Conservation (phyloP, 257 asterid genomes). For the Salvia hispanica region DNA sequence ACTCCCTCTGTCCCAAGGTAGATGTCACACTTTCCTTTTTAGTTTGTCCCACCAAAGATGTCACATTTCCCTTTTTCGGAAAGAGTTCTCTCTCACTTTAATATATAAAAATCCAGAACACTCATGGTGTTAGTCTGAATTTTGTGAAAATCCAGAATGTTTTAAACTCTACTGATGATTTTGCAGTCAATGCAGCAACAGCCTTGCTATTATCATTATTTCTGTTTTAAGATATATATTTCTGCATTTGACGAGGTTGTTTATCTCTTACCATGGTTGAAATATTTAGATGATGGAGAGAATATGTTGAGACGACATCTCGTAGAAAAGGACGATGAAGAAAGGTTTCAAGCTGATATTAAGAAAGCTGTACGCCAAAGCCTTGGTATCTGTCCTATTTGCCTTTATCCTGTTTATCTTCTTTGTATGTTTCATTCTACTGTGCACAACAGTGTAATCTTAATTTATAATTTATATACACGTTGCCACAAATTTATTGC, state of each 20-base stretch:
- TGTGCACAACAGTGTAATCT: background rate
- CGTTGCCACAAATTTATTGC: background rate
- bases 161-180: conserved; percentile 17
- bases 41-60: no score
- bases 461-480: conserved; percentile 1
- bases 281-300: conserved; percentile 50
- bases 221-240: background rate
- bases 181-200: conserved; percentile 15
- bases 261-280: conserved; percentile 27
- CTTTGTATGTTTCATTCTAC: conserved; percentile 21
- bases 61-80: no score
- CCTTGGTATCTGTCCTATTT: conserved; percentile 59
- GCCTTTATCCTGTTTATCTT: conserved; percentile 4
- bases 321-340: conserved; percentile 61
- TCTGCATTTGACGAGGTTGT: conserved; percentile 5
- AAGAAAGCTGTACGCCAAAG: conserved; percentile 87
- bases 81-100: no score
- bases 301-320: conserved; percentile 59
- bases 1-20: no score
- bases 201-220: conserved; percentile 7
- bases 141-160: background rate
- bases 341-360: conserved; percentile 92
- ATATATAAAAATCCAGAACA: no score
- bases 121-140: no score
- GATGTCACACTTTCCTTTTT: no score